Percentiles rank a stretch among this genome's conserved stretches.
Evolutionary conservation across 805 yeast genomes (phyloP).

Genomic region (Schwanniomyces sp.): DNA sequence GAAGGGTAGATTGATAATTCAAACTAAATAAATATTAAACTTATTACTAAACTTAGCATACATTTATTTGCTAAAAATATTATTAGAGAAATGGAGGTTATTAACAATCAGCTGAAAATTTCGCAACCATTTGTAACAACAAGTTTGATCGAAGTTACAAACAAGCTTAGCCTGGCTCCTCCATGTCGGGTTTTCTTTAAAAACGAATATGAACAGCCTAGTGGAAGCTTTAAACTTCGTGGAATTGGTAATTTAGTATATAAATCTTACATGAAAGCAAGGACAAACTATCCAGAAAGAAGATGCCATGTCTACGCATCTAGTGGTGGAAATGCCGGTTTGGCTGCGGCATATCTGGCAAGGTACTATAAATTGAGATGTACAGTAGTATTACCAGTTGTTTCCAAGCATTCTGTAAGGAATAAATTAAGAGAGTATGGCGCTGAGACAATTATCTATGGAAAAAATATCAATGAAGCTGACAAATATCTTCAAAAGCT

Average conservation of each 20-base stretch:
- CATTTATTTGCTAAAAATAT: neutral
- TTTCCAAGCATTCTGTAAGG: constrained; percentile 46
- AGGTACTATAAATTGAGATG: constrained; percentile 38
- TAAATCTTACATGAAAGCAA: constrained; percentile 25
- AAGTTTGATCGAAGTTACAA: constrained; percentile 39
- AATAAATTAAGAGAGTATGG: constrained; percentile 47
- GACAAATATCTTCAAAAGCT: constrained; percentile 40
- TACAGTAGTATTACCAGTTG: constrained; percentile 61
- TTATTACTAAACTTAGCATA: too few relatives aligned
- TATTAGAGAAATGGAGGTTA: neutral
- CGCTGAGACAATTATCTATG: constrained; percentile 50
- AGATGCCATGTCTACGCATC: constrained; percentile 47
- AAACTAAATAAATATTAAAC: too few relatives aligned
- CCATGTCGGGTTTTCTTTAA: constrained; percentile 47
- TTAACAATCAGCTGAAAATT: neutral
- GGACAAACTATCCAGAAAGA: constrained; percentile 13
- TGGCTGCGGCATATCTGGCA: constrained; percentile 54
- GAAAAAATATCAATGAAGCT: constrained; percentile 51
- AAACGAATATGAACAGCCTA: constrained; percentile 54
- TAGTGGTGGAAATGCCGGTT: constrained; percentile 58
- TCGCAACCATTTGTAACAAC: constrained; percentile 30
- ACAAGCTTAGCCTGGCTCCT: constrained; percentile 27
- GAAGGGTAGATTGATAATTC: neutral
- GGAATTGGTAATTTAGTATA: constrained; percentile 51
- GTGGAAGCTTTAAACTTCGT: constrained; percentile 56